phyloP scores from a whole-genome alignment of 768 basidiomycete genomes.

The Leucocoprinus sp. region DNA sequence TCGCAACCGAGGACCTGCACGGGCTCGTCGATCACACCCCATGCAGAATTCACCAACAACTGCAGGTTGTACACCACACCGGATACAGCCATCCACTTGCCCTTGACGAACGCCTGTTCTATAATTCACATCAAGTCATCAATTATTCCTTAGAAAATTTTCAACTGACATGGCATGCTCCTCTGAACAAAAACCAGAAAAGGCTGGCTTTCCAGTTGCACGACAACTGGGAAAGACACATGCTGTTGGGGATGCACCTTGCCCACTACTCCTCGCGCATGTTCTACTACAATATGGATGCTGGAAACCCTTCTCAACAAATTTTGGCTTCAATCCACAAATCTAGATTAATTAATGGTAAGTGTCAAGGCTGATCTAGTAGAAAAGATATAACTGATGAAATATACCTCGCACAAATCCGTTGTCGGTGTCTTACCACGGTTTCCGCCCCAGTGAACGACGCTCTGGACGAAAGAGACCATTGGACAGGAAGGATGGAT shows the following conservation, averaged over 20 bases:
- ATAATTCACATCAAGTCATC: conserved; percentile 3
- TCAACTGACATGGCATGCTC: conserved; percentile 44
- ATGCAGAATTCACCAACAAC: conserved; percentile 39
- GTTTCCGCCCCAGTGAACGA: conserved; percentile 29
- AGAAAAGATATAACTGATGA: not conserved
- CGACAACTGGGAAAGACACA: conserved; percentile 47
- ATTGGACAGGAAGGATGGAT: conserved; percentile 18
- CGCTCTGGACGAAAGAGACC: conserved; percentile 34
- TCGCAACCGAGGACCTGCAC: conserved; percentile 34
- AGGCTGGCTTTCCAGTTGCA: conserved; percentile 39
- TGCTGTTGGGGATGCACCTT: conserved; percentile 27
- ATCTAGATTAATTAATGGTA: conserved; percentile 27
- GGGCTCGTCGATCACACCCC: conserved; percentile 38
- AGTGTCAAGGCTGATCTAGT: not conserved
- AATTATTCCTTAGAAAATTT: conserved; percentile 9
- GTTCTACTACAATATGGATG: conserved; percentile 57
- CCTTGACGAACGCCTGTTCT: conserved; percentile 47
- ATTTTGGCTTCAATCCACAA: conserved; percentile 55
- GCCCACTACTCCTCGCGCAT: conserved; percentile 41
- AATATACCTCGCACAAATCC: conserved; percentile 41
- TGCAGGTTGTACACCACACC: conserved; percentile 41
- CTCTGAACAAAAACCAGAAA: conserved; percentile 50
- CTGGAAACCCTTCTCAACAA: conserved; percentile 48
- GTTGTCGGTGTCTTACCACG: conserved; percentile 21
- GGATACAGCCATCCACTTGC: conserved; percentile 39